Evolutionary conservation across 2,329 filamentous ascomycete genomes (phyloP).

Genomic region (Hymenoscyphus fructigenus): DNA sequence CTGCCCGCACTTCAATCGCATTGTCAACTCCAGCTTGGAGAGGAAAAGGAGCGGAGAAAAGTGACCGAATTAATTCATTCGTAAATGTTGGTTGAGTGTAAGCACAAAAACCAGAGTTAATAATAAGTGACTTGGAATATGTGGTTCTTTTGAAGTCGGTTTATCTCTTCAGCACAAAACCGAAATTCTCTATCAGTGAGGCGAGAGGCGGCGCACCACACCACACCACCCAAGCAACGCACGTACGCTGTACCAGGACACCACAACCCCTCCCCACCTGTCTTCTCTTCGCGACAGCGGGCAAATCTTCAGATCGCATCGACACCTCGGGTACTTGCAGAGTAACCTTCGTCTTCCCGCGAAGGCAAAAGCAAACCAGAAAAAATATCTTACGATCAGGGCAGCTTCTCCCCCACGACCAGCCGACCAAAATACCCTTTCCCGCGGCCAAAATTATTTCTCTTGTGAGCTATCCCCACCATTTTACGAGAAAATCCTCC

Average conservation of each 20-base stretch:
- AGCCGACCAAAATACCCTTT: neutral
- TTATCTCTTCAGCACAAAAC: neutral
- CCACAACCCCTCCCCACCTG: neutral
- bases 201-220: neutral
- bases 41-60: neutral
- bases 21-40: neutral
- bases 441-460: neutral
- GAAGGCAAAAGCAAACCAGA: neutral
- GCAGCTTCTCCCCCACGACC: neutral
- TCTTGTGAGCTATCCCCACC: constrained; percentile 4
- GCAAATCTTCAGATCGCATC: neutral
- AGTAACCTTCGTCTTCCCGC: neutral
- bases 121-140: neutral
- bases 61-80: neutral
- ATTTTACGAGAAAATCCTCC: neutral
- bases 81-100: neutral
- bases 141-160: neutral
- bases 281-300: too few relatives aligned
- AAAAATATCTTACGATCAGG: neutral
- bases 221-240: neutral
- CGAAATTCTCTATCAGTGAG: neutral
- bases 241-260: too few relatives aligned
- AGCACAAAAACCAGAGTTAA: too few relatives aligned
- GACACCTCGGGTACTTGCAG: neutral
- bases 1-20: neutral